A percentile compares a stretch with the other conserved stretches of the same genome.
Evolutionary conservation across 139 green algal genomes (phyloP).

Genomic region (Astrephomene gubernaculifera): DNA sequence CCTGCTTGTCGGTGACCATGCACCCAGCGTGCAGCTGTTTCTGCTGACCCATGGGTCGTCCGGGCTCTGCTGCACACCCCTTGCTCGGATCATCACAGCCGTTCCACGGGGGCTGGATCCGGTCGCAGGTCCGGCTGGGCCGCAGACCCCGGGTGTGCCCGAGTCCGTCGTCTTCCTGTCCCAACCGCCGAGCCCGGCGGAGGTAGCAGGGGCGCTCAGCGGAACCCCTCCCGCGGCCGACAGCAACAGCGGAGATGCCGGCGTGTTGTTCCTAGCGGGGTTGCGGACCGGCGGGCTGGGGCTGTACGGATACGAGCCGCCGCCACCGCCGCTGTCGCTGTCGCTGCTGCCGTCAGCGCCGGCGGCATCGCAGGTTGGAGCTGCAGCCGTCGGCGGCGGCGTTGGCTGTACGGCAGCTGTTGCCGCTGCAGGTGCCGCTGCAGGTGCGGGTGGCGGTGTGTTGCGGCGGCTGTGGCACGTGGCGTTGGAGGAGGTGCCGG

Average conservation of each 20-base stretch:
- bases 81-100: neutral
- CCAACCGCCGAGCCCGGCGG: neutral
- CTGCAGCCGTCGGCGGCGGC: neutral
- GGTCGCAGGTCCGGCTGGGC: neutral
- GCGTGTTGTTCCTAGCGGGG: slow-evolving; percentile 12
- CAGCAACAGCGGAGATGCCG: neutral
- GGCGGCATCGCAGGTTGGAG: neutral
- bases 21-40: slow-evolving; percentile 9
- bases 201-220: neutral
- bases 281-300: slow-evolving; percentile 16
- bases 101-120: neutral
- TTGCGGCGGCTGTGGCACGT: slow-evolving; percentile 14
- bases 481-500: neutral
- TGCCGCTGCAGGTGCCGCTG: neutral
- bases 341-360: neutral
- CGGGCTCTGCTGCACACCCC: neutral
- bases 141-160: slow-evolving; percentile 10
- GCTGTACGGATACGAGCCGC: neutral
- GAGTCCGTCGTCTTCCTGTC: slow-evolving; percentile 5
- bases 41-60: slow-evolving; percentile 29
- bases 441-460: neutral
- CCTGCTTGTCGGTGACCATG: slow-evolving; percentile 20
- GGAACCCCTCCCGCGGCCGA: neutral
- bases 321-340: neutral
- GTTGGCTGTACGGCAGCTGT: neutral